Percentiles rank a stretch among this genome's conserved stretches.
phyloP scores from a whole-genome alignment of 2,329 filamentous ascomycete species.

The Fusarium domesticum region DNA sequence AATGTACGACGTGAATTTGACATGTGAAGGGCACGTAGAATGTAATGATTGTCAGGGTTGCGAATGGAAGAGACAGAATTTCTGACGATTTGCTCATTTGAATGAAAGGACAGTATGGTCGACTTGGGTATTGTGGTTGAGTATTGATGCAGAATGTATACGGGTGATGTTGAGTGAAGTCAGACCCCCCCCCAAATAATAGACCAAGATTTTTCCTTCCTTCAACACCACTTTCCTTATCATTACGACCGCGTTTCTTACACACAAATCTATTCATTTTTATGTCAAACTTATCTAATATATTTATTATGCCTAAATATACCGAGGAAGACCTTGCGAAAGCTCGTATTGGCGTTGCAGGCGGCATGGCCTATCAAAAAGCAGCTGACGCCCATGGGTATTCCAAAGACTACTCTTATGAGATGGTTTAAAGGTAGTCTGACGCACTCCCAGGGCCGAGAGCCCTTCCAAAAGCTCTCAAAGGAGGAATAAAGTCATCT shows the following conservation, averaged over 20 bases:
- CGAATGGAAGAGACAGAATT: too few relatives aligned
- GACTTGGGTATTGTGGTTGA: too few relatives aligned
- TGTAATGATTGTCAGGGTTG: too few relatives aligned
- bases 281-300: too few relatives aligned
- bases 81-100: too few relatives aligned
- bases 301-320: background rate
- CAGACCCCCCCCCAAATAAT: too few relatives aligned
- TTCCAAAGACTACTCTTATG: background rate
- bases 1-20: background rate
- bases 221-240: background rate
- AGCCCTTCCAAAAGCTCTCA: background rate
- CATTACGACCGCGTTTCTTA: too few relatives aligned
- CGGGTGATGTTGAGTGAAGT: too few relatives aligned
- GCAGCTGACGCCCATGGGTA: background rate
- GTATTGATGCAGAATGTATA: too few relatives aligned
- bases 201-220: background rate
- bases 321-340: background rate
- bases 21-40: too few relatives aligned
- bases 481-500: background rate
- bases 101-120: too few relatives aligned
- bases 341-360: background rate
- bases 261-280: too few relatives aligned
- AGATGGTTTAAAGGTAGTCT: background rate
- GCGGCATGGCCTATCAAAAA: background rate
- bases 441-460: background rate